phyloP scores from a whole-genome alignment of 352 stramenopile species.

The Pythium vanterpoolii region DNA sequence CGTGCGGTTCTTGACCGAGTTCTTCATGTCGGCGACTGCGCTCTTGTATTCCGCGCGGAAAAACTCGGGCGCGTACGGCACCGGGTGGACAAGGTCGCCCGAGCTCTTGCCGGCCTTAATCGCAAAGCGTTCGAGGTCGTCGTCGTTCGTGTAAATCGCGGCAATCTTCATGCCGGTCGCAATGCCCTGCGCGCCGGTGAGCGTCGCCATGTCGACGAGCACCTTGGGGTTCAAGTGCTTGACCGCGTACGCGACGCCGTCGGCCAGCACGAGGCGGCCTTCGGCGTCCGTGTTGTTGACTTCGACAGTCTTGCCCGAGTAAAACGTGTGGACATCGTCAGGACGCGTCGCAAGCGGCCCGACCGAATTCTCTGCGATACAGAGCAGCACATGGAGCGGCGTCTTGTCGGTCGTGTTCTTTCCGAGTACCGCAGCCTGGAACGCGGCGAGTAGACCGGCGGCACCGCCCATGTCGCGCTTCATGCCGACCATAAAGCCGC shows the following conservation, averaged over 20 bases:
- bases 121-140: slow-evolving; percentile 81
- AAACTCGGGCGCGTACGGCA: slow-evolving; percentile 94
- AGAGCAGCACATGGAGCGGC: slow-evolving; percentile 88
- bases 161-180: slow-evolving; percentile 90
- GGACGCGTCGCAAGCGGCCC: slow-evolving; percentile 83
- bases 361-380: slow-evolving; percentile 95
- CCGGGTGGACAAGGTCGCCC: slow-evolving; percentile 90
- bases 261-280: slow-evolving; percentile 91
- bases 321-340: slow-evolving; percentile 93
- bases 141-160: slow-evolving; percentile 90
- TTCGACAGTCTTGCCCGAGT: slow-evolving; percentile 95
- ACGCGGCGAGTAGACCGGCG: slow-evolving; percentile 50
- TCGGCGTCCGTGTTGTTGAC: slow-evolving; percentile 98
- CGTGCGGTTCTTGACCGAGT: slow-evolving; percentile 91
- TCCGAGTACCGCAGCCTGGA: slow-evolving; percentile 81
- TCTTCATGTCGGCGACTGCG: slow-evolving; percentile 96
- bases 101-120: slow-evolving; percentile 80
- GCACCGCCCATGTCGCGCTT: slow-evolving; percentile 94
- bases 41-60: slow-evolving; percentile 91
- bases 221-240: slow-evolving; percentile 89
- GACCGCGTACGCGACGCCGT: slow-evolving; percentile 92
- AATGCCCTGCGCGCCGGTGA: slow-evolving; percentile 94
- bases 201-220: slow-evolving; percentile 95
- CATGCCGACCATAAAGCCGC: slow-evolving; percentile 89
- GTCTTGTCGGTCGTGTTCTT: slow-evolving; percentile 88